A percentile compares a stretch with the other conserved stretches of the same genome.
Conservation (phyloP, 352 stramenopile genomes). For the Phytophthora megakarya region DNA sequence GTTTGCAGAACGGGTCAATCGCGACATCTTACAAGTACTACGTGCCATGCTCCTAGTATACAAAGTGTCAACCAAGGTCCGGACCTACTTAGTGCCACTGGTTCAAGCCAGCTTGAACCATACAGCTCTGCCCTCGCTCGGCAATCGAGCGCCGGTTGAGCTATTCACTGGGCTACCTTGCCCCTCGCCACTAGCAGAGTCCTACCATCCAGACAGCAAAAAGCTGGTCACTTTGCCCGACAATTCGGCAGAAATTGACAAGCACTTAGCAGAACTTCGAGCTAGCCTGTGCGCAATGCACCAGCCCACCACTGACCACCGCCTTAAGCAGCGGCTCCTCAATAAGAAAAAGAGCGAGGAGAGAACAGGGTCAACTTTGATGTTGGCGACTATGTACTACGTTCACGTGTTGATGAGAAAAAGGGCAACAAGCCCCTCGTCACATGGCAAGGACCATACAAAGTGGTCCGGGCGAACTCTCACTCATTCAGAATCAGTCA, state of each 20-base stretch:
- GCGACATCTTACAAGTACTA: too few relatives aligned
- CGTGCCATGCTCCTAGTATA: not conserved
- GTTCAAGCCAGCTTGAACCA: slow-evolving; percentile 42
- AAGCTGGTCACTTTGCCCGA: not conserved
- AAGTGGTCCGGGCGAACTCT: slow-evolving; percentile 1
- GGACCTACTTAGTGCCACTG: slow-evolving; percentile 25
- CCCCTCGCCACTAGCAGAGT: slow-evolving; percentile 7
- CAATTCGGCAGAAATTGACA: not conserved
- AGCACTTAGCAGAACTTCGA: not conserved
- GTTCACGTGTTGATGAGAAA: slow-evolving; percentile 13
- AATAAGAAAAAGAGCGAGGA: slow-evolving; percentile 7
- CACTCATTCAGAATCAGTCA: slow-evolving; percentile 20
- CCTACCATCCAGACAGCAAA: not conserved
- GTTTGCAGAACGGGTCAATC: too few relatives aligned
- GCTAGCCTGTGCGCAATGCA: slow-evolving; percentile 13
- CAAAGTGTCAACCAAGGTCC: not conserved
- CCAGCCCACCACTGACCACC: not conserved
- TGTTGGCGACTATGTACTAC: slow-evolving; percentile 10
- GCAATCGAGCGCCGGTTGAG: slow-evolving; percentile 24
- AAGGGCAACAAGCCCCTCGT: slow-evolving; percentile 17
- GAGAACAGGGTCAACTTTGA: slow-evolving; percentile 22
- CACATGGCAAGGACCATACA: slow-evolving; percentile 17
- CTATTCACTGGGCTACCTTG: slow-evolving; percentile 20
- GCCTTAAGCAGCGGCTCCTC: slow-evolving; percentile 6
- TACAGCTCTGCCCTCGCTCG: slow-evolving; percentile 29